Evolutionary conservation across 1,284 basidiomycete genomes (phyloP), one percentile per base, ranked within the genome.

Genomic region (Pisolithus thermaeus): DNA sequence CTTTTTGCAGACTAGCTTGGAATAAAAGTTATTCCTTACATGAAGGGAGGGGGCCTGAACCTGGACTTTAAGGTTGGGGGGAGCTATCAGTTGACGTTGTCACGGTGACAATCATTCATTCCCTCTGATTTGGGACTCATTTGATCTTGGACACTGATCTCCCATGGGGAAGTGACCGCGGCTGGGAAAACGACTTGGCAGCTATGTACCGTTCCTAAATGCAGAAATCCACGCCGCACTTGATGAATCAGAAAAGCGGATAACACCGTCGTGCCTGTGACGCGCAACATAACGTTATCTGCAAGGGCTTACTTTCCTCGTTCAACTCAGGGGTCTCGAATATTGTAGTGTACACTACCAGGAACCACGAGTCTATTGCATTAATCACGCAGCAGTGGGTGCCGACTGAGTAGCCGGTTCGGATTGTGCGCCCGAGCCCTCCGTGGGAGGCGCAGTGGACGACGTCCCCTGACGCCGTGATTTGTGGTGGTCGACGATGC

Each of bases 401-500:
- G 40, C 16, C 7, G 23, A 23, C 43, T 51, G 53, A 48, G 55
- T 44, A 3, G 62, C 43, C 37, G 53, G 6, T 35, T 56, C 39
- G 14, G 55, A 18, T 38, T 63, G 51, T n/a, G 40, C 48, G 3
- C 47, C 25, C 12, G 58, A 42, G 23, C 53, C 30, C 23, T 38
- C 32, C 7, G 56, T 48, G 0, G 57, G 47, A 11, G 64, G 23
- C 25, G 27, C 23, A 28, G 20, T 58, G 16, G 32, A 16, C 22
- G 44, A 23, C 18, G n/a, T 1, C 62, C 6, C 32, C 32, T 35
- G 32, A 14, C 32, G 32, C 32, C 12, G 32, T 35, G 32, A 35
- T 5, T 85, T 84, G 59, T 88, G 79, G 52, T 75, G 69, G 22
- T 77, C 76, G 27, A 81, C 78, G 61, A 93, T 89, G 41, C 92